phyloP scores from a whole-genome alignment of 139 green algal species.

The Trebouxia sp. region DNA sequence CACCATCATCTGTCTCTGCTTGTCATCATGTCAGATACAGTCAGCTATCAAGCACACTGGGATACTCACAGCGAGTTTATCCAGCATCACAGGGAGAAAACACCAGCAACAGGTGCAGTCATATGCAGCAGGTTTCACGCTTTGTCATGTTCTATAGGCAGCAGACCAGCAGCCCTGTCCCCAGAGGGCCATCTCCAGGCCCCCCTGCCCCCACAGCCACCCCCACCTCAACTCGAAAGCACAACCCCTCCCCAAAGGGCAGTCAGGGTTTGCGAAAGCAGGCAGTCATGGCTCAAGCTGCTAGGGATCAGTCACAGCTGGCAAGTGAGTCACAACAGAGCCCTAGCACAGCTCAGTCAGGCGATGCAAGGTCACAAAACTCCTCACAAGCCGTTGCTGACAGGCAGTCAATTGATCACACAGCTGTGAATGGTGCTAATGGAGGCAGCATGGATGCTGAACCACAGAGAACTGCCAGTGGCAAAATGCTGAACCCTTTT shows the following conservation, averaged over 20 bases:
- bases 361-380: background rate
- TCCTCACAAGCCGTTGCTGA: background rate
- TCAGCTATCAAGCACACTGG: too few species aligned
- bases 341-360: background rate
- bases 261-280: background rate
- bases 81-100: too few species aligned
- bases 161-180: background rate
- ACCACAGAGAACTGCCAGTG: background rate
- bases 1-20: too few species aligned
- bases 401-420: background rate
- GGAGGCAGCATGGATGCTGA: background rate
- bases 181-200: background rate
- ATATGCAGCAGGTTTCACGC: too few species aligned
- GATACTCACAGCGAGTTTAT: too few species aligned
- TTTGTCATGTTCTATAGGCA: background rate
- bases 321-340: background rate
- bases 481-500: slow-evolving; percentile 16
- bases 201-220: background rate
- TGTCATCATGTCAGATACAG: too few species aligned
- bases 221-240: background rate
- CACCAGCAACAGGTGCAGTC: too few species aligned
- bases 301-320: too few species aligned
- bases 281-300: too few species aligned
- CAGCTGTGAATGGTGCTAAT: background rate
- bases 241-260: background rate